A percentile compares a stretch with the other conserved stretches of the same genome.
These are phyloP conservation scores for Mortierella polycephala DNA, from an alignment of 371 early-diverging fungal genomes.

Conservation along the genomic window DNA sequence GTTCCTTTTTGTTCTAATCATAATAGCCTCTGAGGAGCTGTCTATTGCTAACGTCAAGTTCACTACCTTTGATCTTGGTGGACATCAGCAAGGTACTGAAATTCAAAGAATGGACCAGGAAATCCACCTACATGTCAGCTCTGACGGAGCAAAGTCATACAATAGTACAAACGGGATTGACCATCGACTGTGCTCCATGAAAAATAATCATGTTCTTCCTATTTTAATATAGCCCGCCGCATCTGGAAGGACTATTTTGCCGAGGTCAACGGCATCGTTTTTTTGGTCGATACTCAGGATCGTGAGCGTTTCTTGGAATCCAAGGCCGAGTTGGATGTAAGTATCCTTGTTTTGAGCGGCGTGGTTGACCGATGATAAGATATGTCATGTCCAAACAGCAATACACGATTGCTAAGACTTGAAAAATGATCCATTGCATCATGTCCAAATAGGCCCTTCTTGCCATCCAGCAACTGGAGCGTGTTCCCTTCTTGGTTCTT, in stretches of 20 bases:
- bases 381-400: background rate
- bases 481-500: constrained; percentile 93
- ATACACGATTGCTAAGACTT: background rate
- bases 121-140: constrained; percentile 16
- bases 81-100: constrained; percentile 86
- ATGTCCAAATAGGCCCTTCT: constrained; percentile 76
- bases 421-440: background rate
- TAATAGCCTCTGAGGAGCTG: constrained; percentile 93
- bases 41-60: constrained; percentile 96
- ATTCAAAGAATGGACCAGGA: constrained; percentile 4
- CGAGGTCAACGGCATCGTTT: constrained; percentile 96
- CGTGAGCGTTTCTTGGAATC: constrained; percentile 85
- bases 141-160: background rate
- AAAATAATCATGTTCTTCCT: background rate
- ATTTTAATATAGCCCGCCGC: constrained; percentile 79
- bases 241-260: constrained; percentile 99
- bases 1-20: background rate
- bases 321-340: constrained; percentile 95
- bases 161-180: background rate
- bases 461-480: constrained; percentile 91
- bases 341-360: constrained; percentile 19
- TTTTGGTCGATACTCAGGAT: constrained; percentile 95
- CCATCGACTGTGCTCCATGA: background rate
- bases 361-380: too few species aligned
- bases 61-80: constrained; percentile 98